Conservation (phyloP, 2,329 filamentous ascomycete species). For the Akanthomyces uredinophilus region DNA sequence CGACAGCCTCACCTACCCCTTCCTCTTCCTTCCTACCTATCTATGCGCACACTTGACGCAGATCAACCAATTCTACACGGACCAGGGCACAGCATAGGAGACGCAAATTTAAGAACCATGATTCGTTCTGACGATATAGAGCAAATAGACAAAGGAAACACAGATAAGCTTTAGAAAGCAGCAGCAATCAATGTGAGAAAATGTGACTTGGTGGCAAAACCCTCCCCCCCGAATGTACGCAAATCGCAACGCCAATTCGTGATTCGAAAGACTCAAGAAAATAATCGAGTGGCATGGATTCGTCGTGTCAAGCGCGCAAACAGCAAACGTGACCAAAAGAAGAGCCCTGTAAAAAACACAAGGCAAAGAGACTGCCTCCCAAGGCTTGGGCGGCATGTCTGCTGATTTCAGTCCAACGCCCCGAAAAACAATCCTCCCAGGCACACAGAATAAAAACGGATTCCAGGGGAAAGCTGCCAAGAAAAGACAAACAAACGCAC, state of each 20-base stretch:
- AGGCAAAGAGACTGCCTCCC: conserved; percentile 3
- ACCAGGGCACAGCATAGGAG: too few species aligned
- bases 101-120: not conserved
- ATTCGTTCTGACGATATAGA: conserved; percentile 1
- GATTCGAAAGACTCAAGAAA: conserved; percentile 28
- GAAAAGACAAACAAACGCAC: conserved; percentile 23
- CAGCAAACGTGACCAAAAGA: conserved; percentile 16
- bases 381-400: conserved; percentile 17
- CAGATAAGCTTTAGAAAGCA: conserved; percentile 10
- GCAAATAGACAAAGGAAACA: conserved; percentile 12
- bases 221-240: conserved; percentile 1
- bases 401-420: conserved; percentile 25
- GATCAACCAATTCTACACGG: too few species aligned
- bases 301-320: conserved; percentile 30
- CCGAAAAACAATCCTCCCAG: conserved; percentile 19
- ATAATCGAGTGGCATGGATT: conserved; percentile 24
- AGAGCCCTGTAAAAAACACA: conserved; percentile 8
- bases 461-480: conserved; percentile 17
- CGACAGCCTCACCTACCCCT: too few species aligned
- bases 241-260: conserved; percentile 39
- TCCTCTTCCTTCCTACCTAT: too few species aligned
- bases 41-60: too few species aligned
- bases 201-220: conserved; percentile 13
- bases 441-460: conserved; percentile 19
- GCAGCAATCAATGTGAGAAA: conserved; percentile 15